phyloP scores from a whole-genome alignment of 2,329 filamentous ascomycete species.

The Cercospora sp. region DNA sequence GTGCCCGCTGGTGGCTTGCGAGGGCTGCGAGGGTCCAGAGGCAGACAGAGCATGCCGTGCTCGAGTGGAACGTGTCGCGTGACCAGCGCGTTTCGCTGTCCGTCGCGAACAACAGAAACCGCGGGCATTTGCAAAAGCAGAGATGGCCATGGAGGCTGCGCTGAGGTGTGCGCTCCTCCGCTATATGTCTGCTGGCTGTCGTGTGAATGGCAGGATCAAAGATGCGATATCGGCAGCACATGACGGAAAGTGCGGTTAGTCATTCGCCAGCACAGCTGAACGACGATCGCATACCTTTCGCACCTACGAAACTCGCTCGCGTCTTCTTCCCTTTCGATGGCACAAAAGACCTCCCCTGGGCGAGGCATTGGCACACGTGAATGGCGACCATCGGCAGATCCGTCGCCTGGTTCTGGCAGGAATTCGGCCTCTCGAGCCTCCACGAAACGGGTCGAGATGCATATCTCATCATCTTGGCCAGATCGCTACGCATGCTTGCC shows the following conservation, averaged over 20 bases:
- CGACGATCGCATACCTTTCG: conserved; percentile 3
- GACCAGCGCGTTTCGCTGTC: not conserved
- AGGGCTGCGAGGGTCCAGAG: not conserved
- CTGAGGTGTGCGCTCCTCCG: not conserved
- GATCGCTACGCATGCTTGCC: conserved; percentile 42
- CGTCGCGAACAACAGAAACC: not conserved
- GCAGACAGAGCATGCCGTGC: not conserved
- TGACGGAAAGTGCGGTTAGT: conserved; percentile 3
- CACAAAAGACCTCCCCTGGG: conserved; percentile 5
- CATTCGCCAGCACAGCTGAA: conserved; percentile 3
- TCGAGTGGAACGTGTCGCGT: not conserved
- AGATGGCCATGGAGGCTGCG: not conserved
- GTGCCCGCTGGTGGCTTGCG: not conserved
- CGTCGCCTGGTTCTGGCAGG: conserved; percentile 37
- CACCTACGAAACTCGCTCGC: not conserved
- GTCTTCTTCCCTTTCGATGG: conserved; percentile 1
- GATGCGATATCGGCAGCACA: conserved; percentile 13
- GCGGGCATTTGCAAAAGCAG: not conserved
- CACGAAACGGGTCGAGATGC: conserved; percentile 47
- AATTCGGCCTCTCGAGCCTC: conserved; percentile 38
- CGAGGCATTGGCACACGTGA: conserved; percentile 14
- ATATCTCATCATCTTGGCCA: conserved; percentile 55
- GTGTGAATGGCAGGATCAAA: not conserved
- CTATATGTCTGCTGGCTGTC: not conserved
- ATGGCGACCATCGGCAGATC: conserved; percentile 30